Base-by-base conservation (phyloP, 2,329 filamentous ascomycete species). In the Rhinocladiella similis region DNA sequence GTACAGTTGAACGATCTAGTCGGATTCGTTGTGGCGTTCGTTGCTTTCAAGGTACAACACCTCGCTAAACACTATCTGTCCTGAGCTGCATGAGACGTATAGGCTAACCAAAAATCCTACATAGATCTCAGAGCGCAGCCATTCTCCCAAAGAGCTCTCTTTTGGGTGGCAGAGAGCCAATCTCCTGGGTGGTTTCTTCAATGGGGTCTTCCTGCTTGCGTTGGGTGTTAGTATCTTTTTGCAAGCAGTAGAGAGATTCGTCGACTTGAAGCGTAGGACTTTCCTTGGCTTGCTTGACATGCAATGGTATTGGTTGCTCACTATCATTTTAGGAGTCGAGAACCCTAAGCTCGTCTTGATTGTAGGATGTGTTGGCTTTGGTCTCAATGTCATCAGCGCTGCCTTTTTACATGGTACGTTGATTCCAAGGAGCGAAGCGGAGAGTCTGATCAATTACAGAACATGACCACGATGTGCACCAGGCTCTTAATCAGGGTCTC, bases 141-240 rank as follows among this genome's bases (percentile, higher is more conserved):
- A 80, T 4, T 81, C 81, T 1, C 86, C 86, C 0, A 76, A 81
- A 59, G 77, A 76, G 9, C 76, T 89, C 14, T 83, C 87, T 0
- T 91, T 89, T 63, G 88, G 88, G n/a, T 91, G 87, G 88, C 85
- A 89, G 54, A 80, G 89, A 29, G 87, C 88, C 14, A 81, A 83
- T n/a, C 70, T 91, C 1, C 76, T 92, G 0, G 88, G 88, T 4
- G 87, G 87, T 19, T 92, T 92, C 70, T 92, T 91, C 78, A 92
- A 92, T 65, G 88, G 88, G 13, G 84, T 86, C 1, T 89, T 92
- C 56, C 78, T 92, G 1, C 71, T 91, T 14, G 88, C 86, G 1
- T 74, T 92, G 1, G 87, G 87, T 1, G 71, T 91, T 35, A 90
- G 86, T 69, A 89, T 91, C 48, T 80, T 88, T 33, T 73, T 91